phyloP scores from a whole-genome alignment of 2,329 filamentous ascomycete species.

The Pseudogymnoascus pannorum region DNA sequence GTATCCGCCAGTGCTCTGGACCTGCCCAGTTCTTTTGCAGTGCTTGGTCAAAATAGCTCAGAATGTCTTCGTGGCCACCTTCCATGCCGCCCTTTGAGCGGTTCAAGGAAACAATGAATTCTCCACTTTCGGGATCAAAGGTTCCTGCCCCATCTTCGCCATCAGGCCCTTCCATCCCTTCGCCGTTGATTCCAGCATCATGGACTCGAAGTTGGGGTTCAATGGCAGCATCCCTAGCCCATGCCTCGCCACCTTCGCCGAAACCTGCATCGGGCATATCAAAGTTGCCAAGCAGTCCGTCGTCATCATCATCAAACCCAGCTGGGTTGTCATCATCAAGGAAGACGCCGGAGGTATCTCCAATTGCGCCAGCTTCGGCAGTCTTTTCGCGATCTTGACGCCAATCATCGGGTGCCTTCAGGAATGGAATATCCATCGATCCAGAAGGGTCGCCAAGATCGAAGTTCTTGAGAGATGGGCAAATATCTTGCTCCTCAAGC shows the following conservation, averaged over 20 bases:
- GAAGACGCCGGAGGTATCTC: slow-evolving; percentile 70
- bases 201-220: slow-evolving; percentile 82
- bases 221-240: slow-evolving; percentile 82
- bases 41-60: slow-evolving; percentile 97
- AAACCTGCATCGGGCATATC: slow-evolving; percentile 75
- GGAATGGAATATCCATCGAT: slow-evolving; percentile 81
- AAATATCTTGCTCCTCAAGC: slow-evolving; percentile 84
- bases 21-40: slow-evolving; percentile 96
- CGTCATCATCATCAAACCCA: slow-evolving; percentile 76
- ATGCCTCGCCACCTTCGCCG: slow-evolving; percentile 91
- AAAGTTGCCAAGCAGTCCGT: slow-evolving; percentile 60
- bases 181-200: slow-evolving; percentile 49
- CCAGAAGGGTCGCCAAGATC: slow-evolving; percentile 82
- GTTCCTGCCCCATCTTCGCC: slow-evolving; percentile 42
- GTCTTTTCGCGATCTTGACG: slow-evolving; percentile 59
- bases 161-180: slow-evolving; percentile 46
- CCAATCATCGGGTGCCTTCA: slow-evolving; percentile 86
- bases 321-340: slow-evolving; percentile 79
- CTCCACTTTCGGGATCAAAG: slow-evolving; percentile 59
- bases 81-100: slow-evolving; percentile 54
- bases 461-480: slow-evolving; percentile 88
- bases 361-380: slow-evolving; percentile 44
- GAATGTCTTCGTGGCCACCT: slow-evolving; percentile 76
- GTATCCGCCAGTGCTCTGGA: slow-evolving; percentile 97
- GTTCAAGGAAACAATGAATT: slow-evolving; percentile 74